Base-by-base conservation (phyloP, 495 filamentous ascomycete species). In the Cetradonia linearis region DNA sequence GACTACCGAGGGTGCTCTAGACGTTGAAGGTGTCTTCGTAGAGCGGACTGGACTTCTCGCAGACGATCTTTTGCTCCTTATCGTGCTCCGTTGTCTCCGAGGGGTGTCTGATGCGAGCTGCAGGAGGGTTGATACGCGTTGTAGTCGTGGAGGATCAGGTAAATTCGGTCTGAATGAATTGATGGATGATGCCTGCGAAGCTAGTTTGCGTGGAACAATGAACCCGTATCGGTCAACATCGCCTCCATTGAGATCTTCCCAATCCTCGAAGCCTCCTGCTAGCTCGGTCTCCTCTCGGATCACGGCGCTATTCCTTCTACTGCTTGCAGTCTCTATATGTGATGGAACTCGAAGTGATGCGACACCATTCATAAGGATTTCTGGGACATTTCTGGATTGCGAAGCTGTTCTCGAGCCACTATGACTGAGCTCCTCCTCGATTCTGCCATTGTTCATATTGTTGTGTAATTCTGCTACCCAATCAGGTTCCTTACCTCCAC, bases 141-240 rank as follows among this genome's bases (percentile, higher is more conserved):
- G 83, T 5, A 85, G 76, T 4, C 80, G 76, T 58, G 76, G 78
- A 30, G 75, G 75, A 27, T 79, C 73, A 44, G 72, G 69, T 2
- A 67, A 67, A 50, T 60, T 62, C 25, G 63, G 58, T 73, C 61
- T 70, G 71, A 59, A 69, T 63, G 64, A 77, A 62, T 55, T 63
- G 5, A 56, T 38, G 18, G 65, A 66, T 55, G 66, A 65, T 5
- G 55, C 57, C 20, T 58, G 46, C 40, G 65, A 68, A 25, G 66
- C 63, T 5, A 40, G 70, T 58, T 66, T 76, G 48, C 69, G 73
- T 67, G 68, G 75, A 62, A 76, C 79, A 70, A 99, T 97, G 74
- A 99, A 99, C 20, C 93, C 93, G 70, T 97, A 99, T 62, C 86
- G 75, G 72, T 99, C 93, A 46, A 97, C 87, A 69, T 95, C 88